A percentile compares a stretch with the other conserved stretches of the same genome.
phyloP scores from a whole-genome alignment of 2,329 filamentous ascomycete species.

The Cryphonectria nitschkei region DNA sequence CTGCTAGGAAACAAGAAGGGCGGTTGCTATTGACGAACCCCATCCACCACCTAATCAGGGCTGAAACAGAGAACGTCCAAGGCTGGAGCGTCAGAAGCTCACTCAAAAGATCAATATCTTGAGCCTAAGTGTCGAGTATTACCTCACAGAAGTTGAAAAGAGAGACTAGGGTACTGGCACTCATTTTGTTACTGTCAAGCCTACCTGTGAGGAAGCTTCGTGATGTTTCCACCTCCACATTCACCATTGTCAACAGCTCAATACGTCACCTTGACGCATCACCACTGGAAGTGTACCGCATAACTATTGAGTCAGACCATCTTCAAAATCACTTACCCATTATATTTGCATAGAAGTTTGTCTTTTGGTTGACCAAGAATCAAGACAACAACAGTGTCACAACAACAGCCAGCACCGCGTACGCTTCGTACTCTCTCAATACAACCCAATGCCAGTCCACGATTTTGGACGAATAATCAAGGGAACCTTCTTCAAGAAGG shows the following conservation, averaged over 20 bases:
- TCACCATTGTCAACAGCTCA: background rate
- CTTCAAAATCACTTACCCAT: background rate
- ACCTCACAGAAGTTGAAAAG: background rate
- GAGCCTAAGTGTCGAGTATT: too few relatives aligned
- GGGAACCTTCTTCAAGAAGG: background rate
- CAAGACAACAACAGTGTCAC: background rate
- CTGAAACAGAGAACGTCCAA: too few relatives aligned
- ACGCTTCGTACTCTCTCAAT: too few relatives aligned
- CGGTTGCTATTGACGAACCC: too few relatives aligned
- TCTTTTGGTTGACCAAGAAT: background rate
- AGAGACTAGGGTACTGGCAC: background rate
- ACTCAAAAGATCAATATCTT: too few relatives aligned
- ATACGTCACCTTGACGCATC: background rate
- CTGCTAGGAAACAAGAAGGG: too few relatives aligned
- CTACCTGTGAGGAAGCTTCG: background rate
- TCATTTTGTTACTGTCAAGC: background rate
- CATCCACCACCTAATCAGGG: too few relatives aligned
- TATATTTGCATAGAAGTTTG: background rate
- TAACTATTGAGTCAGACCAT: background rate
- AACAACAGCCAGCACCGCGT: background rate
- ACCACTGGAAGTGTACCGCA: background rate
- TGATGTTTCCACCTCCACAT: background rate
- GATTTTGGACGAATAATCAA: background rate
- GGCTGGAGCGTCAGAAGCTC: too few relatives aligned
- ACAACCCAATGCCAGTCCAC: background rate